A percentile compares a stretch with the other conserved stretches of the same genome.
phyloP scores from a whole-genome alignment of 306 rosid genomes.

The Medicago truncatula region DNA sequence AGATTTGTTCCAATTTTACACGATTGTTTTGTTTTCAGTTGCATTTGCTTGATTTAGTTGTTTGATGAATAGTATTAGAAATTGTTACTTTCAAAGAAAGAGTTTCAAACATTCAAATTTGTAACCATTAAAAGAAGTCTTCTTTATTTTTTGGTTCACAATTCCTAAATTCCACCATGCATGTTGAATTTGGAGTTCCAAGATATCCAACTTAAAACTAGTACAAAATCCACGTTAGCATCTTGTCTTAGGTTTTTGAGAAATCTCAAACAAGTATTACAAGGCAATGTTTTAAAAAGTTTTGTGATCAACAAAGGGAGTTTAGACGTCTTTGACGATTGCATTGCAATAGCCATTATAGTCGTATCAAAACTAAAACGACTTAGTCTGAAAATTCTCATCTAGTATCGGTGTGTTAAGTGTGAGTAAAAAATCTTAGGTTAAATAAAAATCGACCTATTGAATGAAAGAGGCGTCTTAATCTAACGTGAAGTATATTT shows the following conservation, averaged over 20 bases:
- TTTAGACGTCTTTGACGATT: background rate
- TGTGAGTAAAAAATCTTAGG: background rate
- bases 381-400: no score
- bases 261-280: background rate
- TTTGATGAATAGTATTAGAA: background rate
- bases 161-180: background rate
- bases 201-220: background rate
- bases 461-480: no score
- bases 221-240: background rate
- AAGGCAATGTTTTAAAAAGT: background rate
- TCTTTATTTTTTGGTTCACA: background rate
- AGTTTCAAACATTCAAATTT: constrained; percentile 7
- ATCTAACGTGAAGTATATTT: background rate
- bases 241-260: background rate
- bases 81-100: background rate
- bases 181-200: constrained; percentile 6
- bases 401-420: background rate
- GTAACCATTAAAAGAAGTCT: background rate
- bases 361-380: no score
- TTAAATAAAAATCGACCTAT: background rate
- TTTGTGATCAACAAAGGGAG: background rate
- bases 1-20: constrained; percentile 29
- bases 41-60: background rate
- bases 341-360: background rate
- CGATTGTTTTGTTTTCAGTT: background rate